Conservation (phyloP, 108 stramenopile species). For the Stephanodiscus triporus region DNA sequence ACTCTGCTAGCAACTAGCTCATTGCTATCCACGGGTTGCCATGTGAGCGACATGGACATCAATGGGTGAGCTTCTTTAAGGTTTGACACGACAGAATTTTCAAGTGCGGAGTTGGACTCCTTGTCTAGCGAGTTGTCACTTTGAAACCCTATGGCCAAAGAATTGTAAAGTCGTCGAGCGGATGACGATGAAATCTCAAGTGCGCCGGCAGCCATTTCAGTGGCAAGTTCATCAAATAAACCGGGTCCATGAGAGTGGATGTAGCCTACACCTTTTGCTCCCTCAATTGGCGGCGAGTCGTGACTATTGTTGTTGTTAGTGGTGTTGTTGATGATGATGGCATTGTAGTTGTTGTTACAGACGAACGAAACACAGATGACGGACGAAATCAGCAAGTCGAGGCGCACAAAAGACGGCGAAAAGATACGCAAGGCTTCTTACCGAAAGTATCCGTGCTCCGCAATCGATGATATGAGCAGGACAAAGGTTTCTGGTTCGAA, state of each 20-base stretch:
- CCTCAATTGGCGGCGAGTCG: slow-evolving; percentile 56
- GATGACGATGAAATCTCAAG: slow-evolving; percentile 78
- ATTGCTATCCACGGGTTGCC: slow-evolving; percentile 49
- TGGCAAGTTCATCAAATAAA: slow-evolving; percentile 71
- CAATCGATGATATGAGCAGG: slow-evolving; percentile 62
- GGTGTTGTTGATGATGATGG: too few relatives aligned
- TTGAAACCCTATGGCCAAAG: slow-evolving; percentile 59
- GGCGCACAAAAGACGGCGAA: not conserved
- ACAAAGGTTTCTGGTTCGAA: slow-evolving; percentile 80
- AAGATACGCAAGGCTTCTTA: slow-evolving; percentile 3
- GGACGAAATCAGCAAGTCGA: not conserved
- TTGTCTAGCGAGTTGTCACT: too few relatives aligned
- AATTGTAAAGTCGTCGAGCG: slow-evolving; percentile 75
- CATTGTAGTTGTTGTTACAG: too few relatives aligned
- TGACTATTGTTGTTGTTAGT: not conserved
- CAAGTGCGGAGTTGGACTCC: not conserved
- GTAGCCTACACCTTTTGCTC: slow-evolving; percentile 56
- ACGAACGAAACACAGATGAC: not conserved
- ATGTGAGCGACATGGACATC: slow-evolving; percentile 50
- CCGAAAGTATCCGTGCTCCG: slow-evolving; percentile 75
- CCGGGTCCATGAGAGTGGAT: slow-evolving; percentile 50
- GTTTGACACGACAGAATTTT: slow-evolving; percentile 24
- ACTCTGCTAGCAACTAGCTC: slow-evolving; percentile 71
- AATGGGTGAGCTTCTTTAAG: slow-evolving; percentile 59
- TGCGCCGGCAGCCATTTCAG: slow-evolving; percentile 73